A percentile compares a stretch with the other conserved stretches of the same genome.
These are phyloP conservation scores for Helianthus annuus DNA, from an alignment of 129 eudicot genomes.

Conservation along the genomic window HanXRQr2.0-SUNRISE NC_035442.2:88525321-88525820, in stretches of 20 bases:
- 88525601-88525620: slow-evolving; percentile 84
- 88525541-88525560: slow-evolving; percentile 93
- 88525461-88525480: slow-evolving; percentile 73
- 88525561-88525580: slow-evolving; percentile 81
- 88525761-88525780: slow-evolving; percentile 84
- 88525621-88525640: slow-evolving; percentile 94
- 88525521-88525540: slow-evolving; percentile 89
- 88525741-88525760: slow-evolving; percentile 95
- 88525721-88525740: slow-evolving; percentile 91
- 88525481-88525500: slow-evolving; percentile 90
- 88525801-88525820: too few species aligned
- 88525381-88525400: slow-evolving; percentile 87
- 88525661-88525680: slow-evolving; percentile 82
- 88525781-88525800: slow-evolving; percentile 42
- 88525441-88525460: slow-evolving; percentile 61
- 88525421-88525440: slow-evolving; percentile 91
- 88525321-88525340: slow-evolving; percentile 64
- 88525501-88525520: slow-evolving; percentile 97
- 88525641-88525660: slow-evolving; percentile 81
- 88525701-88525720: slow-evolving; percentile 93
- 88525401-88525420: slow-evolving; percentile 97
- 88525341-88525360: slow-evolving; percentile 83
- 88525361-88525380: slow-evolving; percentile 96
- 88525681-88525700: slow-evolving; percentile 91
- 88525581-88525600: slow-evolving; percentile 96